Conservation (phyloP, 345 rosid genomes). For the Gossypioides kirkii region DNA sequence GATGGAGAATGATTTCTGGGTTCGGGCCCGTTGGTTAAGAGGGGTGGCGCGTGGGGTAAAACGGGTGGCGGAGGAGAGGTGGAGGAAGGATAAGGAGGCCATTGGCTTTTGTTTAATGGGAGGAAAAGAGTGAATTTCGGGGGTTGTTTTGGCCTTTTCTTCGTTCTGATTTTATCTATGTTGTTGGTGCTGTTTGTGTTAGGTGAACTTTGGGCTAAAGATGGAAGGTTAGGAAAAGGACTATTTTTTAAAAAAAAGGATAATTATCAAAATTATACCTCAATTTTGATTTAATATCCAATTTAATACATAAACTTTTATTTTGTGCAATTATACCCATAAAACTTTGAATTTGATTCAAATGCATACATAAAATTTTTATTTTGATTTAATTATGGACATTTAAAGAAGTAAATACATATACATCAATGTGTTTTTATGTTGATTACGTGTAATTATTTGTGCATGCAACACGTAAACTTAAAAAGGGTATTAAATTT, state of each 20-base stretch:
- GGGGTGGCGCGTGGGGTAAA: slow-evolving; percentile 32
- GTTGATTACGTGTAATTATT: too few species aligned
- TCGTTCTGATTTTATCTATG: neutral
- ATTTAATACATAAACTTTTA: too few species aligned
- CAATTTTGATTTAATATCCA: too few species aligned
- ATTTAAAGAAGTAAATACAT: too few species aligned
- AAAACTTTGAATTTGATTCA: too few species aligned
- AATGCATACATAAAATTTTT: too few species aligned
- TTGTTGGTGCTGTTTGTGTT: neutral
- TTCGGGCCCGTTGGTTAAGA: slow-evolving; percentile 22
- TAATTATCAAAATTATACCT: too few species aligned
- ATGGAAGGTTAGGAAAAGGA: neutral
- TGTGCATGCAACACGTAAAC: too few species aligned
- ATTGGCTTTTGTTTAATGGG: slow-evolving; percentile 23
- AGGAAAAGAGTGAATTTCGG: slow-evolving; percentile 7
- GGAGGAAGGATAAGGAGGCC: slow-evolving; percentile 53
- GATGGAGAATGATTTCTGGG: slow-evolving; percentile 41
- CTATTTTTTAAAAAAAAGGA: neutral
- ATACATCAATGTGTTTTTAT: too few species aligned
- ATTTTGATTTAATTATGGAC: too few species aligned
- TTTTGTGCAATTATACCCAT: too few species aligned
- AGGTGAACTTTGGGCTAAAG: neutral
- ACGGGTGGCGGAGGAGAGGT: slow-evolving; percentile 16
- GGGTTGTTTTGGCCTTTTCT: neutral
- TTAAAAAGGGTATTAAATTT: too few species aligned